phyloP scores from a whole-genome alignment of 2,329 filamentous ascomycete genomes.

The Sporothrix dimorphospora region DNA sequence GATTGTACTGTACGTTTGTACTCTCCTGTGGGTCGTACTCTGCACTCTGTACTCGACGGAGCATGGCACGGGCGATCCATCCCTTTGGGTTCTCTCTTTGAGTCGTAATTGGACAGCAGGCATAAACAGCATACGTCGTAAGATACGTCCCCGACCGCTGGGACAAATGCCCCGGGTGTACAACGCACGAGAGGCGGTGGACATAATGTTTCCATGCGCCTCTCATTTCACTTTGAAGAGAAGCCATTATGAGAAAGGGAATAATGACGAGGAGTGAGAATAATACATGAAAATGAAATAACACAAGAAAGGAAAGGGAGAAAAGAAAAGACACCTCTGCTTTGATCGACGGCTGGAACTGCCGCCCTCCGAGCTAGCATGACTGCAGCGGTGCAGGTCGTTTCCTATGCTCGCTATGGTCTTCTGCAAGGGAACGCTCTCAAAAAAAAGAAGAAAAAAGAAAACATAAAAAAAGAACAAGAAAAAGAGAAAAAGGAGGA shows the following conservation, averaged over 20 bases:
- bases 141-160: background rate
- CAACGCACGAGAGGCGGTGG: background rate
- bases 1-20: background rate
- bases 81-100: background rate
- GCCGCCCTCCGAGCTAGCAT: background rate
- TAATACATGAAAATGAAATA: background rate
- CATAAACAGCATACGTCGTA: background rate
- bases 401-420: background rate
- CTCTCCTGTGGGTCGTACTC: background rate
- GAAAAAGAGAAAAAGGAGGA: background rate
- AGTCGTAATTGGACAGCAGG: background rate
- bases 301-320: background rate
- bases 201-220: background rate
- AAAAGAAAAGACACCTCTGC: background rate
- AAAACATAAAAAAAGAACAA: background rate
- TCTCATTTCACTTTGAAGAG: background rate
- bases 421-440: constrained; percentile 3
- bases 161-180: background rate
- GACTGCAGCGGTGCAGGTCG: background rate
- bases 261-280: background rate
- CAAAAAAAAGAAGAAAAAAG: constrained; percentile 5
- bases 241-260: too few relatives aligned
- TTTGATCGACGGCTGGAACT: constrained; percentile 1
- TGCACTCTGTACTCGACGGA: background rate
- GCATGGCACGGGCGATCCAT: background rate